Evolutionary conservation across 805 yeast species (phyloP).

Genomic region (Zygosaccharomyces siamensis): DNA sequence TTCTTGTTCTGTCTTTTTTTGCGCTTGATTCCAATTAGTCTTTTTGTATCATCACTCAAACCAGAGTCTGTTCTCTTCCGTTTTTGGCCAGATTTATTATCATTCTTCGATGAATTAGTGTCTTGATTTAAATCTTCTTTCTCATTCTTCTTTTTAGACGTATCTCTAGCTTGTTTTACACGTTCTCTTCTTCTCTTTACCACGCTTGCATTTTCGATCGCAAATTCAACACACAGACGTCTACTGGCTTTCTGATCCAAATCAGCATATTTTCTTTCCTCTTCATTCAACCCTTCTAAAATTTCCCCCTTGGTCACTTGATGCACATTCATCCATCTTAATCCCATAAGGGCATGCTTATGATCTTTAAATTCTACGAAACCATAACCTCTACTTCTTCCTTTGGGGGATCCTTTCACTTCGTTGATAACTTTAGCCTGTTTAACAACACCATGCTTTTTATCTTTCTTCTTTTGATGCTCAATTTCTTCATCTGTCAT

Average conservation of each 20-base stretch:
- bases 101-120: slow-evolving; percentile 24
- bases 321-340: slow-evolving; percentile 95
- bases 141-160: slow-evolving; percentile 29
- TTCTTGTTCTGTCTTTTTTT: slow-evolving; percentile 50
- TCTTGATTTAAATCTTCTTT: slow-evolving; percentile 23
- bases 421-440: slow-evolving; percentile 93
- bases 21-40: slow-evolving; percentile 64
- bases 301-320: slow-evolving; percentile 70
- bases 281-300: slow-evolving; percentile 61
- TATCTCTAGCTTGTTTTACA: slow-evolving; percentile 41
- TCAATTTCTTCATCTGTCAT: slow-evolving; percentile 38
- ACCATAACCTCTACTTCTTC: slow-evolving; percentile 96
- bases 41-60: slow-evolving; percentile 51
- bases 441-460: slow-evolving; percentile 83
- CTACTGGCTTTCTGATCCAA: slow-evolving; percentile 57
- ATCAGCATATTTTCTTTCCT: slow-evolving; percentile 53
- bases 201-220: slow-evolving; percentile 91
- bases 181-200: slow-evolving; percentile 83
- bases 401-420: slow-evolving; percentile 77
- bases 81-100: slow-evolving; percentile 22
- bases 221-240: slow-evolving; percentile 88
- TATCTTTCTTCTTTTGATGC: slow-evolving; percentile 48
- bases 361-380: slow-evolving; percentile 92
- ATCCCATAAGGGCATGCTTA: slow-evolving; percentile 87
- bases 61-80: slow-evolving; percentile 31